Conservation (phyloP, 108 stramenopile genomes). For the Asterionellopsis glacialis region DNA sequence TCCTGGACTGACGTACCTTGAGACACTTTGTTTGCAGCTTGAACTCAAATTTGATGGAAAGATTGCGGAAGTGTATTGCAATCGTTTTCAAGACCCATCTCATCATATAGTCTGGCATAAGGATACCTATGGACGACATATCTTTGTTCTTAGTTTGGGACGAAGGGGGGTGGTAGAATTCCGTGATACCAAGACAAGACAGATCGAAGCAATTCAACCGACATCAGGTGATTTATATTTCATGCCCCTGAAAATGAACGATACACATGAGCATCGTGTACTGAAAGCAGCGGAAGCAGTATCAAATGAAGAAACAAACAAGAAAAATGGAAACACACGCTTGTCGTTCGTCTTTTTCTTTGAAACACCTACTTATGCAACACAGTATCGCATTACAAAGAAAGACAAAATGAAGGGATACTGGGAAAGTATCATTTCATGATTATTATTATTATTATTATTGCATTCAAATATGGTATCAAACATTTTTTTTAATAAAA, state of each 20-base stretch:
- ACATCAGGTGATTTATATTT: conserved; percentile 18
- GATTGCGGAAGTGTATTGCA: conserved; percentile 15
- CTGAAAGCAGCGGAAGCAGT: neutral
- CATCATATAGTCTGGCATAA: conserved; percentile 17
- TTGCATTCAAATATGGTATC: too few relatives aligned
- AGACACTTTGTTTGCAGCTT: neutral
- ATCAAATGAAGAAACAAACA: too few relatives aligned
- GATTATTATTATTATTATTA: too few relatives aligned
- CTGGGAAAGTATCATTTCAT: too few relatives aligned
- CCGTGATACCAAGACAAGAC: conserved; percentile 3
- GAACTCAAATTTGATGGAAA: conserved; percentile 10
- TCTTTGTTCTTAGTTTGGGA: conserved; percentile 12
- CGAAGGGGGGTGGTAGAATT: conserved; percentile 6
- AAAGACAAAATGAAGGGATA: conserved; percentile 4
- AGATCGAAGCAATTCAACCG: conserved; percentile 6
- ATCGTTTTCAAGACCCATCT: conserved; percentile 9
- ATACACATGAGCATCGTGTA: conserved; percentile 14
- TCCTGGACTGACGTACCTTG: too few relatives aligned
- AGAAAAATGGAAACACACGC: too few relatives aligned
- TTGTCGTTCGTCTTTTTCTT: conserved; percentile 17
- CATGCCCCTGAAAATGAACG: conserved; percentile 11
- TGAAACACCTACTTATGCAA: conserved; percentile 11
- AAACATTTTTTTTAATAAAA: too few relatives aligned
- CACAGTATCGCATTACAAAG: conserved; percentile 2
- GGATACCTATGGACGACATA: conserved; percentile 17